Evolutionary conservation across 139 green algal species (phyloP).

Genomic region (Tetraselmis striata): DNA sequence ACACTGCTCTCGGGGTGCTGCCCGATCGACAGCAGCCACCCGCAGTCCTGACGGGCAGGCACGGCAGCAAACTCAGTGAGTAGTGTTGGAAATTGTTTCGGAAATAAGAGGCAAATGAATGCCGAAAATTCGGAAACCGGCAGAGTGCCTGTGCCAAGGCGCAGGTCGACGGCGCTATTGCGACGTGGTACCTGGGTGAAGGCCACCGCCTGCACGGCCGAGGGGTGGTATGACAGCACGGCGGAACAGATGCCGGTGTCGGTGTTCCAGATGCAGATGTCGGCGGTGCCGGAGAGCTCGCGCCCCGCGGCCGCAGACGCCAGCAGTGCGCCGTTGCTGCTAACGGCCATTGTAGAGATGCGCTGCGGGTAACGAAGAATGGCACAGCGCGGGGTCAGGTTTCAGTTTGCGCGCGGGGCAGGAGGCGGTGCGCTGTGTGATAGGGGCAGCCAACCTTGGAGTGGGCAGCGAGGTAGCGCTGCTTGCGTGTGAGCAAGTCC

Average conservation of each 20-base stretch:
- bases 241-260: background rate
- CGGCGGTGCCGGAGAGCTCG: conserved; percentile 12
- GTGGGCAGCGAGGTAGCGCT: conserved; percentile 26
- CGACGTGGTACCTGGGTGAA: conserved; percentile 40
- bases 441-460: conserved; percentile 1
- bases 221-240: conserved; percentile 32
- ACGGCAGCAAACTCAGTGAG: too few species aligned
- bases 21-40: conserved; percentile 29
- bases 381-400: conserved; percentile 2
- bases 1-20: conserved; percentile 29
- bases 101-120: too few species aligned
- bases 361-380: conserved; percentile 5
- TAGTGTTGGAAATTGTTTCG: too few species aligned
- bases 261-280: conserved; percentile 14
- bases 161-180: too few species aligned
- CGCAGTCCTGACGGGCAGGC: conserved; percentile 13
- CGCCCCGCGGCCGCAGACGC: conserved; percentile 1
- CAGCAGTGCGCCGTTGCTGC: background rate
- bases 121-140: too few species aligned
- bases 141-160: too few species aligned
- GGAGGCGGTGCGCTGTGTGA: background rate
- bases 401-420: background rate
- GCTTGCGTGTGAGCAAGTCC: conserved; percentile 30
- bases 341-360: background rate
- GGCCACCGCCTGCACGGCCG: conserved; percentile 29